Base-by-base conservation (phyloP, 1,139 yeast genomes). In the Taphrina communis region DNA sequence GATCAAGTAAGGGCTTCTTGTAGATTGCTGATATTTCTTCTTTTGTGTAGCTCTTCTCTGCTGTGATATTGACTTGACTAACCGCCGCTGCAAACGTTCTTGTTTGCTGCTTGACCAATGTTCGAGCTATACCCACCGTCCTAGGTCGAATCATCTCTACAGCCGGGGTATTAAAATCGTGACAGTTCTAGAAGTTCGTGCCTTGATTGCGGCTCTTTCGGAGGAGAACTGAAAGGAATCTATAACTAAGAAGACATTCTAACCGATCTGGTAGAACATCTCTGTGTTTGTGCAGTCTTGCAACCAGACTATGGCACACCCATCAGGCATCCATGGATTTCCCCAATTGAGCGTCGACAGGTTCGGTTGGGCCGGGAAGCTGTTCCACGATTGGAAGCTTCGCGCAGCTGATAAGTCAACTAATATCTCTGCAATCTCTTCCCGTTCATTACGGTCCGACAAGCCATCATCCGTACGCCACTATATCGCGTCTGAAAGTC, bases 11-110 rank as follows among this genome's bases (percentile, higher is more conserved):
- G 0, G 95, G 93, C 1, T 88, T 82, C 68, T 86, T 75, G 75
- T 88, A 88, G 65, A 89, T 86, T 61, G 84, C 83, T 17, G 79
- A 76, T 66, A 89, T 82, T 74, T 88, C 88, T 1, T 80, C 81
- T 72, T 81, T 82, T 0, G 90, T 82, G 94, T 94, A 89, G 50
- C 42, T 31, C 35, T 44, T 58, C 42, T 58, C 62, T 2, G 51
- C 21, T 6, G 25, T n/a, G 21, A 36, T 19, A 25, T 52, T 11
- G 5, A 14, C 39, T 11, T 44, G 48, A 31, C 35, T n/a, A 11
- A 58, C 62, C 7, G 62, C 62, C 4, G 53, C 53, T n/a, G 62
- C 62, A 31, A 58, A 58, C 9, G 39, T 25, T 21, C 52, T 17
- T 36, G 51, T 42, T 21, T 58, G 62, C 25, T 35, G 58, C 25